Conservation (phyloP, 176 grass and related monocot genomes). For the Canna indica region DNA sequence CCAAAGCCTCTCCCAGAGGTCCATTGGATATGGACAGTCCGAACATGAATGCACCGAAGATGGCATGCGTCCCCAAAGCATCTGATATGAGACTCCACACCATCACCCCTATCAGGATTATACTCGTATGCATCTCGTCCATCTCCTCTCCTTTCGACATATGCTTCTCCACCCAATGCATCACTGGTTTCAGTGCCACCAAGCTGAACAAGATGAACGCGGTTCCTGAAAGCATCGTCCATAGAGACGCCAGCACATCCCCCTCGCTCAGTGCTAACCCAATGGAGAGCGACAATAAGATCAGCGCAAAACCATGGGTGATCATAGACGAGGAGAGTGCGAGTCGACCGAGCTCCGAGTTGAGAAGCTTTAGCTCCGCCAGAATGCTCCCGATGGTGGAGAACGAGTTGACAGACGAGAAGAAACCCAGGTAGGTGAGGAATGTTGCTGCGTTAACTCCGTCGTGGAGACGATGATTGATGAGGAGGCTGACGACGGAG, state of each 20-base stretch:
- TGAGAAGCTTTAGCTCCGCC: constrained; percentile 57
- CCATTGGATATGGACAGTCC: constrained; percentile 65
- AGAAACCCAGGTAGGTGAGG: constrained; percentile 46
- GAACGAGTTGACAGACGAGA: constrained; percentile 55
- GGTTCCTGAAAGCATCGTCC: constrained; percentile 25
- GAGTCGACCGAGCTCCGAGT: constrained; percentile 54
- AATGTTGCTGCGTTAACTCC: constrained; percentile 14
- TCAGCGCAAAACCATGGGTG: constrained; percentile 49
- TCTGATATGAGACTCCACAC: constrained; percentile 44
- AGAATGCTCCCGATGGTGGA: constrained; percentile 53
- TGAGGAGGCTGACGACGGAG: too few species aligned
- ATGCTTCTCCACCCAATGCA: constrained; percentile 21
- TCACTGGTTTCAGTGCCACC: constrained; percentile 24
- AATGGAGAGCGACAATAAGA: constrained; percentile 34
- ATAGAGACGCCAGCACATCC: constrained; percentile 5
- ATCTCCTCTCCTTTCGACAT: constrained; percentile 11
- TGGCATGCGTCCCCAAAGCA: constrained; percentile 47
- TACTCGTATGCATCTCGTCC: constrained; percentile 35
- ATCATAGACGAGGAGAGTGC: constrained; percentile 50
- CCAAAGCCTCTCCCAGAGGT: constrained; percentile 39
- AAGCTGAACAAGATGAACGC: constrained; percentile 28
- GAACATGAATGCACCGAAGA: constrained; percentile 63
- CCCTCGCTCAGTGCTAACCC: constrained; percentile 21
- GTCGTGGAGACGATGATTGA: too few species aligned
- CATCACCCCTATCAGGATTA: constrained; percentile 51